Percentiles rank a stretch among this genome's conserved stretches.
These are phyloP conservation scores for Paraconiothyrium sp. DNA, from an alignment of 2,329 filamentous ascomycete genomes.

Conservation along the genomic window DNA sequence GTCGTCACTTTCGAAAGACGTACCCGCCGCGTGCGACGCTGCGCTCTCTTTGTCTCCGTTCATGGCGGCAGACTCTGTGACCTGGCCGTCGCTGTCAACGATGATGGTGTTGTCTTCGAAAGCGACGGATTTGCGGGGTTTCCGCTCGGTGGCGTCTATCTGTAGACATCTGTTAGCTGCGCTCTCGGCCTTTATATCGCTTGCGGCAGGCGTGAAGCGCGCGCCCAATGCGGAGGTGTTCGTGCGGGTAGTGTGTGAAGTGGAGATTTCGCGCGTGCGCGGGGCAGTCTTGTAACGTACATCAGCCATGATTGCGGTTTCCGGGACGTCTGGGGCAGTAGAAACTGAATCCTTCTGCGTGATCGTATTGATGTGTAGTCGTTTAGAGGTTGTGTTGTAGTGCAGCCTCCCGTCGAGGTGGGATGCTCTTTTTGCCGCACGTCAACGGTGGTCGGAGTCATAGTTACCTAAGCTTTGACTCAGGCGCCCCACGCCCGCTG, in stretches of 20 bases:
- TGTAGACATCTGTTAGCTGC: not conserved
- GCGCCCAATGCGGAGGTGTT: not conserved
- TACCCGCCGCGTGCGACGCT: constrained; percentile 69
- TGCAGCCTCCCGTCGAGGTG: not conserved
- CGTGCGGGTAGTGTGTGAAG: constrained; percentile 10
- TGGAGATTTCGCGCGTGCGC: constrained; percentile 35
- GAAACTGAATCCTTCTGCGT: constrained; percentile 12
- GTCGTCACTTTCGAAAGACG: constrained; percentile 9
- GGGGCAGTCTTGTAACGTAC: constrained; percentile 45
- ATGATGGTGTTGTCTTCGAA: constrained; percentile 89
- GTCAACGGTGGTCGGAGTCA: constrained; percentile 13
- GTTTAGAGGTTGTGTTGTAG: constrained; percentile 8
- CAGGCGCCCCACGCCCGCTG: constrained; percentile 33
- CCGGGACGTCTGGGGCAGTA: constrained; percentile 14
- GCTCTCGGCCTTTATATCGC: not conserved
- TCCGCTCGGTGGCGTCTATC: constrained; percentile 63
- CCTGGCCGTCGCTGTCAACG: constrained; percentile 87
- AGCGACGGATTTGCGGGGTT: constrained; percentile 90
- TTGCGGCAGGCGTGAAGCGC: not conserved
- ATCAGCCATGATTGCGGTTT: constrained; percentile 63
- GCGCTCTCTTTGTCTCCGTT: constrained; percentile 83
- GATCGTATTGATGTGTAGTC: not conserved
- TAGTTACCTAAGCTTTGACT: constrained; percentile 23
- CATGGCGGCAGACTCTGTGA: constrained; percentile 76
- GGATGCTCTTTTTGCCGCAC: constrained; percentile 23